Base-by-base conservation (phyloP, 2,329 filamentous ascomycete species). In the Dryadomyces quercus-mongolicae region DNA sequence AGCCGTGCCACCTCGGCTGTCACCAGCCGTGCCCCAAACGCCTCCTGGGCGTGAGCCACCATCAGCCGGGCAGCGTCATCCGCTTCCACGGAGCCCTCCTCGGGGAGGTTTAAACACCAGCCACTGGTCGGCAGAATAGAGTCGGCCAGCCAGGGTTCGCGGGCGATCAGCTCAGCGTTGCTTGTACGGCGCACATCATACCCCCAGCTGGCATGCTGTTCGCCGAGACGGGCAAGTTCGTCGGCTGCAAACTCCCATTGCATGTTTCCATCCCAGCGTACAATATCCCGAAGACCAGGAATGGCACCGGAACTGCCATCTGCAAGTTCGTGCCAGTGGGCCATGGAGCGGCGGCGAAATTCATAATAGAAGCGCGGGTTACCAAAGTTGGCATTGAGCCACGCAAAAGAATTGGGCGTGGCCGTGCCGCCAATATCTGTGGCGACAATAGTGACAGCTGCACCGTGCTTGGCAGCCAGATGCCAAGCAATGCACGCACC, bases 401-500 rank as follows among this genome's bases (percentile, higher is more conserved):
- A 67, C 40, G 64, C 58, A 55, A 67, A 67, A 7, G 63, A 66
- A 57, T 62, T 61, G 25, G 64, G 63, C 16, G 63, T 66, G 16
- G 64, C 64, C 8, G 59, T 61, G 54, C 64, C 64, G 54, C 64
- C 64, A 2, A 64, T 16, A 1, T 64, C 55, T 34, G 61, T 43
- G 5, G 64, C 63, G 31, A 66, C 55, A n/a, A 66, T 51, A 1
- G 63, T 66, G 18, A 67, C 63, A 16, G 60, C 54, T 16, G 60
- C 57, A 12, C 59, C 51, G 15, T 59, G 55, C 18, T 54, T 13
- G 22, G 53, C 55, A 4, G 60, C 55, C 5, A 67, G 58, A 54
- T 66, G 65, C 62, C 63, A 66, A 12, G 64, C 64, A 50, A 66
- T 61, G 5, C 64, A 66, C 18, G 63, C 60, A 44, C 64, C 65